These are phyloP conservation scores for Acanthamoeba culbertsoni DNA, from an alignment of 208 protist species.

Conservation along the genomic window DNA sequence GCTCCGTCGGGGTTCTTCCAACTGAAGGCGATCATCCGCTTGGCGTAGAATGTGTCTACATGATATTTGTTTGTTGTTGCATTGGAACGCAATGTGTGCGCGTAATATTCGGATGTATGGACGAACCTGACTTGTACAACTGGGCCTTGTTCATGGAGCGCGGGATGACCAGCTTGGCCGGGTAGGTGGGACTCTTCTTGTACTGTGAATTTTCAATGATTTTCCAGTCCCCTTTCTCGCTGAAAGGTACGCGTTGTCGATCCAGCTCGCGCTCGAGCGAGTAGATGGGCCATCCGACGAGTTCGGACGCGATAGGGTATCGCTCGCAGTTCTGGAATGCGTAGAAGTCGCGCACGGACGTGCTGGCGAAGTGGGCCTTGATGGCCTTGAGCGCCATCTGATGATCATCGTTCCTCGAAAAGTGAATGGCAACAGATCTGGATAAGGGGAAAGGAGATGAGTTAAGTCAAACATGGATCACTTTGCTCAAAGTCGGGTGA, in stretches of 20 bases:
- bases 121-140: background rate
- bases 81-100: background rate
- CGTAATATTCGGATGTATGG: too few species aligned
- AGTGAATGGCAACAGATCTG: background rate
- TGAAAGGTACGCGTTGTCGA: background rate
- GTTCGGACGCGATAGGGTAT: background rate
- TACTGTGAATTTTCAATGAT: background rate
- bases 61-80: background rate
- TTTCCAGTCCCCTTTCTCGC: background rate
- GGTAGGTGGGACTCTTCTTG: constrained; percentile 30
- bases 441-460: too few species aligned
- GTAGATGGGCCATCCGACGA: constrained; percentile 42
- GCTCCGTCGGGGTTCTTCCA: constrained; percentile 1
- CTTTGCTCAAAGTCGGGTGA: background rate
- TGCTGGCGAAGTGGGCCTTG: constrained; percentile 5
- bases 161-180: background rate
- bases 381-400: constrained; percentile 4
- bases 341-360: background rate
- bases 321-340: constrained; percentile 49
- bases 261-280: constrained; percentile 6
- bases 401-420: background rate
- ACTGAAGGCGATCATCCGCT: background rate
- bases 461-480: too few species aligned
- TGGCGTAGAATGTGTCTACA: background rate
- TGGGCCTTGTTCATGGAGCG: constrained; percentile 21